A percentile compares a stretch with the other conserved stretches of the same genome.
Conservation (phyloP, 2,329 filamentous ascomycete genomes). For the Colletotrichum tofieldiae region DNA sequence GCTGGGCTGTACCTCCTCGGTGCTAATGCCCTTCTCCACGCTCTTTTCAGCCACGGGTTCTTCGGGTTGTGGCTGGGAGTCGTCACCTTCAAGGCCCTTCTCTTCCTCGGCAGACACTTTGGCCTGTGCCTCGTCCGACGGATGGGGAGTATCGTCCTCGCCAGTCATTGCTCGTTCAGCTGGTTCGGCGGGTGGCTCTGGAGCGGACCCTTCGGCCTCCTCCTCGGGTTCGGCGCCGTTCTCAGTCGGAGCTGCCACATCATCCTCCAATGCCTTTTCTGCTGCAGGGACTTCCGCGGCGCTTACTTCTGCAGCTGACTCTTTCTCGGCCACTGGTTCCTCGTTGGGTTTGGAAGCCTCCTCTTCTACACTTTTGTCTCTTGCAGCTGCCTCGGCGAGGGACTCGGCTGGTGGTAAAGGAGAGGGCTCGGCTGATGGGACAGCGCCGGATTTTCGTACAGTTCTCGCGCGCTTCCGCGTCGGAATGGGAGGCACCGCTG, state of each 20-base stretch:
- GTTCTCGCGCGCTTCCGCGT: conserved; percentile 43
- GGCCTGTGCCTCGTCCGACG: conserved; percentile 13
- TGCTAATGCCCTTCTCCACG: conserved; percentile 22
- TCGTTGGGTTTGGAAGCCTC: neutral
- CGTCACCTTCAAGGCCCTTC: conserved; percentile 27
- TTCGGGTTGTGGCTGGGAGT: conserved; percentile 38
- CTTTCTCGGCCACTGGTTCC: neutral
- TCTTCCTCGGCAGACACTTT: conserved; percentile 24
- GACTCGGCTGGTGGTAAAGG: conserved; percentile 17
- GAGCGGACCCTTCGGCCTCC: neutral
- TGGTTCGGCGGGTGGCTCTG: neutral
- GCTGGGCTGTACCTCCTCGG: conserved; percentile 13
- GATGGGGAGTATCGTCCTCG: neutral
- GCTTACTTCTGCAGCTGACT: neutral
- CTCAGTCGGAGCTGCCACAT: no score
- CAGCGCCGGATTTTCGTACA: conserved; percentile 9
- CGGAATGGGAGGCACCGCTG: conserved; percentile 51
- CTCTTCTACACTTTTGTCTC: neutral
- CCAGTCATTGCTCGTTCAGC: neutral
- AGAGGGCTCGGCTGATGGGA: conserved; percentile 22
- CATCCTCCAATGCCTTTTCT: neutral
- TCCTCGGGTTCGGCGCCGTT: no score
- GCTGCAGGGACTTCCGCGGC: neutral
- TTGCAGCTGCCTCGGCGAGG: neutral
- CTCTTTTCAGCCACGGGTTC: conserved; percentile 41